Base-by-base conservation (phyloP, 148 eudicot genomes). In the Rheum nobile region DNA sequence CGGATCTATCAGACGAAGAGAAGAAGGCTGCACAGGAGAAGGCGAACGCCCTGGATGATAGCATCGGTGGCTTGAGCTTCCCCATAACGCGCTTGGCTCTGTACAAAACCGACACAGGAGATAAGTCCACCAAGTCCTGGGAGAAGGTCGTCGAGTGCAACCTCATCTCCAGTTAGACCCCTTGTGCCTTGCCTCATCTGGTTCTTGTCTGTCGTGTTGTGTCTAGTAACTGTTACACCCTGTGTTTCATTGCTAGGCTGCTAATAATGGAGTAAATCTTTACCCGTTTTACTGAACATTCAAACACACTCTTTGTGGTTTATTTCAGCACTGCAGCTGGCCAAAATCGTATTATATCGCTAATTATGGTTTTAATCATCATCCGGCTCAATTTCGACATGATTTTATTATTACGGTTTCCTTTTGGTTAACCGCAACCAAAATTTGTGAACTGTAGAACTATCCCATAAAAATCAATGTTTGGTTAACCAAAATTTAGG, bases 121-220 rank as follows among this genome's bases (percentile, higher is more conserved):
- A 95, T 80, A 91, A 81, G 78, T 81, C 93, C 70, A 88, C 88
- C 74, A 85, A 91, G 78, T 95, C 97, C 17, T 95, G 97, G 98
- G 88, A 88, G 74, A 90, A 87, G 84, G 77, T 91, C 29, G 83
- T 79, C 12, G 97, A 95, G 71, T 77, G 76, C 79, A 79, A 84
- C 24, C 90, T 89, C 38, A 76, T 79, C 13, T 54, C 84, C 71
- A 44, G 69, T 26, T 84, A 81, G 75, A 67, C 35, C 2, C 14
- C 31, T 8, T 21, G 57, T 50, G 14, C 54, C 54, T 16, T 55
- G n/a, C 10, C 19, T 43, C 19, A 14, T n/a, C 39, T 44, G 24
- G 22, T 67, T 61, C 54, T 74, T 9, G n/a, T n/a, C n/a, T n/a
- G n/a, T n/a, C n/a, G n/a, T n/a, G n/a, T n/a, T n/a, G n/a, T n/a